phyloP scores from a whole-genome alignment of 169 alveolate species.

The Blepharisma undulans region DNA sequence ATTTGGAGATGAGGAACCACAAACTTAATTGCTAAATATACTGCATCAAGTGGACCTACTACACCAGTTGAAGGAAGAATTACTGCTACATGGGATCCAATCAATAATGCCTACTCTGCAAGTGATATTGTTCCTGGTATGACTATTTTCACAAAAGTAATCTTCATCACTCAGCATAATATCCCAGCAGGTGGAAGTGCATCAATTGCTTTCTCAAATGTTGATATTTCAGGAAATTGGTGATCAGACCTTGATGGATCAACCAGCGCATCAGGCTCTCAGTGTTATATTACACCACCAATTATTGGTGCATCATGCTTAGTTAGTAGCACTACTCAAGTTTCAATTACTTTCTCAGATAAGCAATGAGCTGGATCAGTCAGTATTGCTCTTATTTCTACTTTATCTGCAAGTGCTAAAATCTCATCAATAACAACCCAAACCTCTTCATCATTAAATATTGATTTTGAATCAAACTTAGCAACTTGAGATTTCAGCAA shows the following conservation, averaged over 20 bases:
- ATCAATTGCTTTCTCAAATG: not conserved
- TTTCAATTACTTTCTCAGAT: too few relatives aligned
- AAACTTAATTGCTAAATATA: not conserved
- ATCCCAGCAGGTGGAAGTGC: not conserved
- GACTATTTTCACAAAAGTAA: not conserved
- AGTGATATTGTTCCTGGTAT: not conserved
- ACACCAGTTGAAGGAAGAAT: not conserved
- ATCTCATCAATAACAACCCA: too few relatives aligned
- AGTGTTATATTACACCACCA: too few relatives aligned
- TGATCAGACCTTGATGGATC: not conserved
- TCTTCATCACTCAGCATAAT: not conserved
- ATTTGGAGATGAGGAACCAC: not conserved
- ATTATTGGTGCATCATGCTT: too few relatives aligned
- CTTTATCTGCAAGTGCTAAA: too few relatives aligned
- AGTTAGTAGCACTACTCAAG: too few relatives aligned
- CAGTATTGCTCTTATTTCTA: too few relatives aligned
- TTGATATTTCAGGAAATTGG: not conserved
- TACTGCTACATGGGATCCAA: not conserved
- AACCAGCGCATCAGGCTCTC: too few relatives aligned
- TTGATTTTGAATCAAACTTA: too few relatives aligned
- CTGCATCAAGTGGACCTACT: not conserved
- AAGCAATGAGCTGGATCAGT: too few relatives aligned
- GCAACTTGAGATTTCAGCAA: too few relatives aligned
- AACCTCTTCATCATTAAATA: too few relatives aligned
- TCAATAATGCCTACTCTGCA: not conserved